These are phyloP conservation scores for Thymus mandschuricus DNA, from an alignment of 257 asterid genomes.

Conservation along the genomic window DNA sequence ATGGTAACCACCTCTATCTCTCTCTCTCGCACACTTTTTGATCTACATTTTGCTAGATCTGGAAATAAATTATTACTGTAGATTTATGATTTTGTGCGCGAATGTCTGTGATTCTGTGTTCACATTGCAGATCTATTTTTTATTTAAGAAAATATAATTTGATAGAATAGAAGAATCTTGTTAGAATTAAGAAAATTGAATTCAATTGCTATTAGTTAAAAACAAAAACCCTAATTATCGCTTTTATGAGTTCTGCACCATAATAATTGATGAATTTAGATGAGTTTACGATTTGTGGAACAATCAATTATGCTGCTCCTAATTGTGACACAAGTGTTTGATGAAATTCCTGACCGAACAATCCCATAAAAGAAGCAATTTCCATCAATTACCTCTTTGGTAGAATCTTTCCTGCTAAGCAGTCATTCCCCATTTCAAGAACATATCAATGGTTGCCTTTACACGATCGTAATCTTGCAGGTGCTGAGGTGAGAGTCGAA, in stretches of 20 bases:
- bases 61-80: background rate
- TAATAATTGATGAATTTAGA: background rate
- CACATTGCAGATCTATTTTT: background rate
- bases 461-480: constrained; percentile 36
- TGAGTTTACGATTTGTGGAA: background rate
- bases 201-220: background rate
- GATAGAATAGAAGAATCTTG: background rate
- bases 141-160: background rate
- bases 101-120: background rate
- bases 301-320: background rate
- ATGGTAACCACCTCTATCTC: constrained; percentile 34
- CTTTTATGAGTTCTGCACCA: background rate
- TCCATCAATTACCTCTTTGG: background rate
- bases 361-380: background rate
- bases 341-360: background rate
- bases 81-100: background rate
- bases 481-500: constrained; percentile 51
- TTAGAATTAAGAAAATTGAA: background rate
- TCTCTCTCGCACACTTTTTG: background rate
- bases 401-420: background rate
- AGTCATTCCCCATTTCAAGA: background rate
- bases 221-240: background rate
- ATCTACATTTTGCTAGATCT: constrained; percentile 30
- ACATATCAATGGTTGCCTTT: background rate
- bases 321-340: constrained; percentile 5